A percentile compares a stretch with the other conserved stretches of the same genome.
Conservation (phyloP, 2,329 filamentous ascomycete species). For the Scleromitrula shiraiana region DNA sequence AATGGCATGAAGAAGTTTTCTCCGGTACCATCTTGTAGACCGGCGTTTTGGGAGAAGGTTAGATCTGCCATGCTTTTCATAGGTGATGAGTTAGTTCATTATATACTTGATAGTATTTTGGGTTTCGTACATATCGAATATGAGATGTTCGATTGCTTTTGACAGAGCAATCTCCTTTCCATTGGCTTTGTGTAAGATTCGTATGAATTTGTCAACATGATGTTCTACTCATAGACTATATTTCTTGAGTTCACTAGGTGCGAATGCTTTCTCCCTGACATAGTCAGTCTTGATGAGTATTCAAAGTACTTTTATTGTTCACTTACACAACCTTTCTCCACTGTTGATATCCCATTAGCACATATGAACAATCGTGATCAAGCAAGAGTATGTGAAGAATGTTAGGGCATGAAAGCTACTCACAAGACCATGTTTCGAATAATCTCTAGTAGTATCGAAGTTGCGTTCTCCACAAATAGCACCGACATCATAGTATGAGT, state of each 20-base stretch:
- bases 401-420: neutral
- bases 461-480: constrained; percentile 11
- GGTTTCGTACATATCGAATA: constrained; percentile 17
- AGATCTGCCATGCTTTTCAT: constrained; percentile 14
- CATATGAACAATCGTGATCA: neutral
- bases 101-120: too few species aligned
- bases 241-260: constrained; percentile 10
- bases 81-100: neutral
- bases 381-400: neutral
- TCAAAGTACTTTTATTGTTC: neutral
- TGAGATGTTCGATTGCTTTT: constrained; percentile 10
- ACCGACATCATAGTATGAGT: constrained; percentile 13
- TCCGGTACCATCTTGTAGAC: constrained; percentile 13
- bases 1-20: constrained; percentile 14
- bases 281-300: neutral
- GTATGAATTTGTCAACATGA: constrained; percentile 11
- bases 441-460: constrained; percentile 12
- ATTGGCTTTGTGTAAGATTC: constrained; percentile 1
- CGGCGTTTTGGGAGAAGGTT: constrained; percentile 12
- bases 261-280: constrained; percentile 12
- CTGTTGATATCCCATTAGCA: neutral
- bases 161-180: constrained; percentile 10
- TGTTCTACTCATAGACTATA: constrained; percentile 13
- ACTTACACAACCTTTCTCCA: constrained; percentile 15
- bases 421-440: constrained; percentile 8